These are phyloP conservation scores for Talaromyces stipitatus DNA, from an alignment of 495 filamentous ascomycete species.

Conservation along the genomic window DNA sequence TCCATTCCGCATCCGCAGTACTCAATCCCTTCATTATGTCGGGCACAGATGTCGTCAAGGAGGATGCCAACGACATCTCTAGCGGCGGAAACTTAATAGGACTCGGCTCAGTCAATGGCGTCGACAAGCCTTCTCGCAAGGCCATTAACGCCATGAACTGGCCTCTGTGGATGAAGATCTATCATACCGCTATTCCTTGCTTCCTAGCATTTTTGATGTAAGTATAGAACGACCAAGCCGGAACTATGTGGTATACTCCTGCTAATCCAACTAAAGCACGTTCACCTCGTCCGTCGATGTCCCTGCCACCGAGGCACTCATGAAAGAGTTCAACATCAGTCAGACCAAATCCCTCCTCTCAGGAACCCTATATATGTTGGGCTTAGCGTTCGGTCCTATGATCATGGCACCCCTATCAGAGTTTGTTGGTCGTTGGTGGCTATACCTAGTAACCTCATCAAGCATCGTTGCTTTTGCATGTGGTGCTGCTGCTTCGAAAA, in stretches of 20 bases:
- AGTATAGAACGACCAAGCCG: not conserved
- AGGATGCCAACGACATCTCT: too few relatives aligned
- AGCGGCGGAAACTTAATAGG: not conserved
- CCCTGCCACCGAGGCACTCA: conserved; percentile 9
- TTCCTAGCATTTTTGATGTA: conserved; percentile 5
- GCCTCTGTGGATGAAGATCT: not conserved
- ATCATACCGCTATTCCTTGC: conserved; percentile 3
- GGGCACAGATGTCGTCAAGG: not conserved
- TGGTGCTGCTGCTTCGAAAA: not conserved
- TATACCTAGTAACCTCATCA: conserved; percentile 38
- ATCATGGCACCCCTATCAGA: conserved; percentile 52
- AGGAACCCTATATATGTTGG: conserved; percentile 36
- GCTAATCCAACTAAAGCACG: not conserved
- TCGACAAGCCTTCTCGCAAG: not conserved
- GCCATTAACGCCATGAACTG: not conserved
- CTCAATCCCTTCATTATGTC: not conserved
- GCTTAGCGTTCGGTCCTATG: conserved; percentile 45
- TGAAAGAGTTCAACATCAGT: conserved; percentile 25
- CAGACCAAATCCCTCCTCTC: conserved; percentile 14
- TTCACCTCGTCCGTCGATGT: not conserved
- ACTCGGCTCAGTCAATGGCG: not conserved
- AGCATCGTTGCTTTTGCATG: not conserved
- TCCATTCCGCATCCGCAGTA: not conserved
- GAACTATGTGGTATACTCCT: not conserved
- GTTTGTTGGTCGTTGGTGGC: conserved; percentile 43